These are phyloP conservation scores for Volvox carteri DNA, from an alignment of 163 green algal species.

Conservation along the genomic window DNA sequence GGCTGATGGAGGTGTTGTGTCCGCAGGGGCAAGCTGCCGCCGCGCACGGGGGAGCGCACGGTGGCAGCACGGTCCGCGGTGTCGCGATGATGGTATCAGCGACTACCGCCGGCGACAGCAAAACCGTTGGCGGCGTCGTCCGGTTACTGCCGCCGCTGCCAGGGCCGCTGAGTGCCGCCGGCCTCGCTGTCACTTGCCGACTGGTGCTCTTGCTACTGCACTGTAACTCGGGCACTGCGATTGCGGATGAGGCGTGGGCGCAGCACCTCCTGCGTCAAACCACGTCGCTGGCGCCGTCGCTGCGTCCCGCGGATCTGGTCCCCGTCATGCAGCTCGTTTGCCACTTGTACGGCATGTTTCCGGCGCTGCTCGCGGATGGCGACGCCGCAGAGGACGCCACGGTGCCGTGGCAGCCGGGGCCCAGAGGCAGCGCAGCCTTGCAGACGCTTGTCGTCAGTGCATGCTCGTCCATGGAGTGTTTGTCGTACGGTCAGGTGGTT, in stretches of 20 bases:
- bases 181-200: neutral
- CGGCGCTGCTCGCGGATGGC: neutral
- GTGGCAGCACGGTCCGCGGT: no score
- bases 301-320: conserved; percentile 28
- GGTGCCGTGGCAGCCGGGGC: no score
- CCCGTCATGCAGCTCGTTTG: conserved; percentile 13
- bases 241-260: neutral
- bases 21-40: neutral
- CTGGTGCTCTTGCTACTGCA: neutral
- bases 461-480: neutral
- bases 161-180: neutral
- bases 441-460: neutral
- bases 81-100: no score
- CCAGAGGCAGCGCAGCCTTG: neutral
- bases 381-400: neutral
- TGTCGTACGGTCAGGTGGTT: conserved; percentile 34
- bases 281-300: neutral
- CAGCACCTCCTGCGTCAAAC: neutral
- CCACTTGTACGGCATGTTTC: conserved; percentile 21
- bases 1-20: neutral
- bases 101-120: neutral
- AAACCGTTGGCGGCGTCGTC: neutral
- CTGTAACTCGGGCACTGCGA: neutral
- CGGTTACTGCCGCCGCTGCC: conserved; percentile 29
- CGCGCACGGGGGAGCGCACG: no score